These are phyloP conservation scores for Diospyros lotus DNA, from an alignment of 148 eudicot species.

Conservation along the genomic window DNA sequence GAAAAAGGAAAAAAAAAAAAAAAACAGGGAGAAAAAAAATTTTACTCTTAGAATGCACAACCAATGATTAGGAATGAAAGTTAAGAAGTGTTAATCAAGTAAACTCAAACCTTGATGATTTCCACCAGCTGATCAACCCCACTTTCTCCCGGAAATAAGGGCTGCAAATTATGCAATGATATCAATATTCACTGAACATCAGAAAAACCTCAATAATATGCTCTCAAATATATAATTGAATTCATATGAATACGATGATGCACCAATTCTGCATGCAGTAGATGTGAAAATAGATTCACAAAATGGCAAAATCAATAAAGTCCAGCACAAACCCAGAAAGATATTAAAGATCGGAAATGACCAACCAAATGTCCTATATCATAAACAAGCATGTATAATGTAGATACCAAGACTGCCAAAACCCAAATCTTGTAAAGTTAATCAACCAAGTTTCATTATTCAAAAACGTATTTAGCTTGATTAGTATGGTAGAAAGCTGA, in stretches of 20 bases:
- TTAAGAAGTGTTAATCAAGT: background rate
- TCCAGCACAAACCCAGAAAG: no score
- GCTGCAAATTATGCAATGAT: constrained; percentile 43
- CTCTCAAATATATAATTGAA: background rate
- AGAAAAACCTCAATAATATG: constrained; percentile 2
- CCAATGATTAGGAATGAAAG: no score
- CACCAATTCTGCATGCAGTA: background rate
- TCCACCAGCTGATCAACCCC: constrained; percentile 98
- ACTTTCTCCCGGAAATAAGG: constrained; percentile 95
- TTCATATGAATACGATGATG: background rate
- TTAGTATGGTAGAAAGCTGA: background rate
- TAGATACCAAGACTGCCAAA: background rate
- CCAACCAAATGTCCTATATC: no score
- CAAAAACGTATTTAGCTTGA: no score
- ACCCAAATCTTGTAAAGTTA: background rate
- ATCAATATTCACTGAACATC: constrained; percentile 12
- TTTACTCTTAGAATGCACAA: background rate
- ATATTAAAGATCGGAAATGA: no score
- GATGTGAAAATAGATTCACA: background rate
- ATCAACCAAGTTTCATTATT: background rate
- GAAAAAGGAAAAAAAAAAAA: background rate
- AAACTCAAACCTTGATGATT: constrained; percentile 64
- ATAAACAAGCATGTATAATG: background rate
- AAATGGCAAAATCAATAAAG: no score
- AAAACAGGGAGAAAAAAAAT: background rate